Conservation (phyloP, 345 rosid species). For the Pugionium dolabratum region DNA sequence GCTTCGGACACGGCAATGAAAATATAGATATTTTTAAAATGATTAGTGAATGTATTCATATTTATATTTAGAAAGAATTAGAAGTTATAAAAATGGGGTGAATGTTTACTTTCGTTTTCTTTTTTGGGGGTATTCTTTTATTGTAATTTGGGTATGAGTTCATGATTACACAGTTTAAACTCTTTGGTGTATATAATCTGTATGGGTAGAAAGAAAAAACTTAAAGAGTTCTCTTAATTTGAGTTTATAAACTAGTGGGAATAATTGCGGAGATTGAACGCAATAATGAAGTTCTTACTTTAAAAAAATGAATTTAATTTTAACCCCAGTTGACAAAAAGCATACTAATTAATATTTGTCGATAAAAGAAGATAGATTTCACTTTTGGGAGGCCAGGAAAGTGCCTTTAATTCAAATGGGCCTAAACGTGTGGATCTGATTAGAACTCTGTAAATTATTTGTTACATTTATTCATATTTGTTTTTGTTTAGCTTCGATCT, state of each 20-base stretch:
- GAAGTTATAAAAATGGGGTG: background rate
- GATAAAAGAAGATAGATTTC: constrained; percentile 14
- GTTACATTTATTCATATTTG: no score
- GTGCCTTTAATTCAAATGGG: constrained; percentile 22
- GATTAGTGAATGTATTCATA: constrained; percentile 9
- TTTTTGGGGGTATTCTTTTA: constrained; percentile 30
- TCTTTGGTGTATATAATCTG: constrained; percentile 16
- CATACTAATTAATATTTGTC: no score
- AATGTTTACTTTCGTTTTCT: constrained; percentile 19
- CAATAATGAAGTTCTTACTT: no score
- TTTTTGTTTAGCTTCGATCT: no score
- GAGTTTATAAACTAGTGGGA: constrained; percentile 1
- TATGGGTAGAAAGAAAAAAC: background rate
- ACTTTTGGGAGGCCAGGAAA: constrained; percentile 19
- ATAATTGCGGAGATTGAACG: background rate
- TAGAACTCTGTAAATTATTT: no score
- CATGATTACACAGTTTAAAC: background rate
- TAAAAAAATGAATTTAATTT: no score
- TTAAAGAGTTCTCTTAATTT: background rate
- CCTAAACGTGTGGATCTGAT: constrained; percentile 5
- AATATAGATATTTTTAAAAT: no score
- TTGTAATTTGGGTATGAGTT: constrained; percentile 30
- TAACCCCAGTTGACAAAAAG: no score
- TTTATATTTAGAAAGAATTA: constrained; percentile 2
- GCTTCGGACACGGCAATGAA: constrained; percentile 43